Evolutionary conservation across 2,329 filamentous ascomycete genomes (phyloP).

Genomic region (Dactylellina leptospora): DNA sequence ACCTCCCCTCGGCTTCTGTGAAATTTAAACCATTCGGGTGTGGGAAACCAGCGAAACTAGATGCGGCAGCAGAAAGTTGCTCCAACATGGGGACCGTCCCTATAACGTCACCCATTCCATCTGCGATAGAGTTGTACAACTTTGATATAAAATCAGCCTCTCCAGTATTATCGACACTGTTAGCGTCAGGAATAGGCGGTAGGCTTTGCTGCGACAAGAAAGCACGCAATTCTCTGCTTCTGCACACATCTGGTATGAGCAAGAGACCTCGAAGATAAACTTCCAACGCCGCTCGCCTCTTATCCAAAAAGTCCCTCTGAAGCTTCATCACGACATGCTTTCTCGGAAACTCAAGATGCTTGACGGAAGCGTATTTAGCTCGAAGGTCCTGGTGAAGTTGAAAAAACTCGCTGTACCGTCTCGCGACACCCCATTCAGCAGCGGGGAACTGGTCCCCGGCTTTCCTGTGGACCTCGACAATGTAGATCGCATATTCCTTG

Average conservation of each 20-base stretch:
- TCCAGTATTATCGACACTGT: slow-evolving; percentile 66
- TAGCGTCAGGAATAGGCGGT: slow-evolving; percentile 63
- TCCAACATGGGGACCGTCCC: slow-evolving; percentile 96
- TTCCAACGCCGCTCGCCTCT: slow-evolving; percentile 82
- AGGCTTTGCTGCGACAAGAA: slow-evolving; percentile 90
- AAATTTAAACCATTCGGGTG: slow-evolving; percentile 20
- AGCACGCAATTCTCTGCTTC: slow-evolving; percentile 86
- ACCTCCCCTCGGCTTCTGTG: slow-evolving; percentile 63
- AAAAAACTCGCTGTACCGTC: slow-evolving; percentile 95
- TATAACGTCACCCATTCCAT: slow-evolving; percentile 97
- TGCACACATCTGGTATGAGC: slow-evolving; percentile 88
- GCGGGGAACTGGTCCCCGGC: slow-evolving; percentile 95
- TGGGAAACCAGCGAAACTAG: slow-evolving; percentile 43
- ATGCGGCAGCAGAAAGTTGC: slow-evolving; percentile 73
- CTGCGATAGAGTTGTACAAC: slow-evolving; percentile 94
- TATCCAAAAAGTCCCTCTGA: slow-evolving; percentile 93
- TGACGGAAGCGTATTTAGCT: slow-evolving; percentile 83
- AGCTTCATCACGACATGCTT: slow-evolving; percentile 95
- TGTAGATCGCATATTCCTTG: slow-evolving; percentile 88
- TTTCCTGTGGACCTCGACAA: slow-evolving; percentile 87
- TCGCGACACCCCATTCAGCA: slow-evolving; percentile 91
- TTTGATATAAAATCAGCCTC: slow-evolving; percentile 84
- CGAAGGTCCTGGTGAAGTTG: slow-evolving; percentile 91
- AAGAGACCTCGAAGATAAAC: slow-evolving; percentile 77
- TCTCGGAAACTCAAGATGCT: slow-evolving; percentile 88